phyloP scores from a whole-genome alignment of 192 early-diverging fungal species.

The Coemansia sp. region DNA sequence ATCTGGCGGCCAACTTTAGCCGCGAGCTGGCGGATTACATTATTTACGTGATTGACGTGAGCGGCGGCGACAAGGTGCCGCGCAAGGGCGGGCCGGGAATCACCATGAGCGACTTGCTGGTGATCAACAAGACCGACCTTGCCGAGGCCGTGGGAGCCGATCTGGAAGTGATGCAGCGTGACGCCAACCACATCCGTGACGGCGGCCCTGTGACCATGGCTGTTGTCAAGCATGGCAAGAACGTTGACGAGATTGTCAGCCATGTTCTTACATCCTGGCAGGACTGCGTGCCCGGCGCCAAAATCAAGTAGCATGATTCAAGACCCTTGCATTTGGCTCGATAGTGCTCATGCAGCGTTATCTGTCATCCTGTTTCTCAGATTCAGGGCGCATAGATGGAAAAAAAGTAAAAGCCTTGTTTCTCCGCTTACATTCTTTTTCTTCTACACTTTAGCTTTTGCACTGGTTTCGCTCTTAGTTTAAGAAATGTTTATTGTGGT shows the following conservation, averaged over 20 bases:
- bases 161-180: constrained; percentile 86
- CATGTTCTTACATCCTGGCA: constrained; percentile 65
- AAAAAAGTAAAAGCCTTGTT: too few relatives aligned
- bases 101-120: constrained; percentile 89
- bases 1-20: constrained; percentile 84
- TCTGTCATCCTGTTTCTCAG: neutral
- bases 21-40: constrained; percentile 85
- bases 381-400: too few relatives aligned
- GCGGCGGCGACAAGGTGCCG: constrained; percentile 96
- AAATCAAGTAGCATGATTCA: constrained; percentile 21
- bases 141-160: constrained; percentile 89
- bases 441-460: too few relatives aligned
- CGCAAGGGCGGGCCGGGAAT: constrained; percentile 98
- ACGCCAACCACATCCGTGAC: constrained; percentile 84
- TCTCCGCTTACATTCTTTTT: too few relatives aligned
- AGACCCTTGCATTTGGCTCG: neutral
- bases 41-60: constrained; percentile 97
- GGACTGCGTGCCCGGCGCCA: constrained; percentile 51
- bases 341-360: neutral
- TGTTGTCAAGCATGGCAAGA: constrained; percentile 87
- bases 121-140: constrained; percentile 97
- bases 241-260: constrained; percentile 76
- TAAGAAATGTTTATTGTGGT: constrained; percentile 44
- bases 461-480: neutral
- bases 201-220: constrained; percentile 89